phyloP scores from a whole-genome alignment of 768 basidiomycete genomes.

The Tylopilus felleus region DNA sequence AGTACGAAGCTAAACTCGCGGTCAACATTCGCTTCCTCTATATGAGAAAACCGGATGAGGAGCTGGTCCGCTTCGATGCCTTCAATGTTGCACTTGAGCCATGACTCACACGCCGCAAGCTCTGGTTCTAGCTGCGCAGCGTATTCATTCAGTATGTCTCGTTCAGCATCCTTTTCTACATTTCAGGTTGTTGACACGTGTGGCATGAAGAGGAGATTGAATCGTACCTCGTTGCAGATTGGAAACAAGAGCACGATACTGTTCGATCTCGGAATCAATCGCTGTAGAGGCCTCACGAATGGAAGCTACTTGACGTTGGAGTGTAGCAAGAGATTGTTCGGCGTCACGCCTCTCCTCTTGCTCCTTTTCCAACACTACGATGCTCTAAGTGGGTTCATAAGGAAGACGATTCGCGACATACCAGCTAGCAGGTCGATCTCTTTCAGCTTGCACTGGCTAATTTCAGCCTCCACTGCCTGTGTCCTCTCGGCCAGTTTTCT shows the following conservation, averaged over 20 bases:
- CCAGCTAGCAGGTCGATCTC: conserved; percentile 79
- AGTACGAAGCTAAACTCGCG: conserved; percentile 72
- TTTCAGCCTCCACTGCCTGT: conserved; percentile 64
- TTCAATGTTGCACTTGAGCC: conserved; percentile 66
- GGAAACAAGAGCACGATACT: conserved; percentile 57
- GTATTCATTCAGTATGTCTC: conserved; percentile 49
- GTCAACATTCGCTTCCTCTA: conserved; percentile 56
- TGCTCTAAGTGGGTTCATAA: neutral
- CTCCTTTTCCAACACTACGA: conserved; percentile 60
- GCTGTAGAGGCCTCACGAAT: conserved; percentile 56
- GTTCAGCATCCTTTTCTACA: conserved; percentile 68
- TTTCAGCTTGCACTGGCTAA: conserved; percentile 67
- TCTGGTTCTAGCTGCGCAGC: conserved; percentile 54
- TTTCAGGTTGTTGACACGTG: neutral
- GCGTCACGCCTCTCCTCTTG: conserved; percentile 71
- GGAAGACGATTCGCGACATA: conserved; percentile 35
- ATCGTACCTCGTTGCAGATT: conserved; percentile 63
- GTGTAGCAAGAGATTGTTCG: conserved; percentile 54
- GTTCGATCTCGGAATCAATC: conserved; percentile 69
- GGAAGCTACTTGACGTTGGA: conserved; percentile 64
- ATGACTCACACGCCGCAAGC: conserved; percentile 51
- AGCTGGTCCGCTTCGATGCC: conserved; percentile 72
- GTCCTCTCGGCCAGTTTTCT: conserved; percentile 61
- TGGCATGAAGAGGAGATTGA: neutral
- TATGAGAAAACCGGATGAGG: conserved; percentile 65